phyloP scores from a whole-genome alignment of 495 filamentous ascomycete species.

The Daldinia bambusicola region DNA sequence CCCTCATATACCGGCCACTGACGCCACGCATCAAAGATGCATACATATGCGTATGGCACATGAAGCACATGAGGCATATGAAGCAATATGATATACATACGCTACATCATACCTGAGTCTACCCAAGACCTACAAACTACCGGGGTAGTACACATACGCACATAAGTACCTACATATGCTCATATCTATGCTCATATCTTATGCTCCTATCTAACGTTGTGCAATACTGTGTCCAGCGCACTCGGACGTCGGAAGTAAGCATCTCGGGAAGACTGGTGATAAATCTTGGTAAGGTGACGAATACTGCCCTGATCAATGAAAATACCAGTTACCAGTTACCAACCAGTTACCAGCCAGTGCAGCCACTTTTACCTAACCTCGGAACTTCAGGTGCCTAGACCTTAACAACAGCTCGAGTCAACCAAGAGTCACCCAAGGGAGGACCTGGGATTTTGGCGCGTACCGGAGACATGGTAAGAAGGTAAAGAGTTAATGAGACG shows the following conservation, averaged over 20 bases:
- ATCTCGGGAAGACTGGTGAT: conserved; percentile 29
- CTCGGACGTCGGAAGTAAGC: conserved; percentile 10
- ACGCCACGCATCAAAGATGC: neutral
- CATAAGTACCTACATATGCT: neutral
- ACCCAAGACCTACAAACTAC: neutral
- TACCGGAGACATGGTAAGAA: conserved; percentile 43
- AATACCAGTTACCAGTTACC: conserved; percentile 14
- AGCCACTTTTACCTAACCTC: conserved; percentile 10
- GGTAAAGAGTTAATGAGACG: conserved; percentile 40
- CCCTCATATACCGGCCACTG: neutral
- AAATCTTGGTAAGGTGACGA: conserved; percentile 22
- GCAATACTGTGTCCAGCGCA: neutral
- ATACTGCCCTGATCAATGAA: conserved; percentile 14
- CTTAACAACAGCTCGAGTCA: conserved; percentile 6
- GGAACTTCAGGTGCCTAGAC: conserved; percentile 12
- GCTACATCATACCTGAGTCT: neutral
- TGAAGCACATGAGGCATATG: neutral
- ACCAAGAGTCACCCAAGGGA: conserved; percentile 8
- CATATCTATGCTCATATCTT: neutral
- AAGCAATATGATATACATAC: neutral
- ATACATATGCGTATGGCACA: neutral
- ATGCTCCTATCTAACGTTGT: too few species aligned
- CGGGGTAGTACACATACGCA: neutral
- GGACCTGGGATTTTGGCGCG: conserved; percentile 34
- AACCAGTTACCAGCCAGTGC: conserved; percentile 6